Evolutionary conservation across 108 stramenopile species (phyloP), one percentile per base, ranked within the genome.

Genomic region (Chaetoceros muelleri): DNA sequence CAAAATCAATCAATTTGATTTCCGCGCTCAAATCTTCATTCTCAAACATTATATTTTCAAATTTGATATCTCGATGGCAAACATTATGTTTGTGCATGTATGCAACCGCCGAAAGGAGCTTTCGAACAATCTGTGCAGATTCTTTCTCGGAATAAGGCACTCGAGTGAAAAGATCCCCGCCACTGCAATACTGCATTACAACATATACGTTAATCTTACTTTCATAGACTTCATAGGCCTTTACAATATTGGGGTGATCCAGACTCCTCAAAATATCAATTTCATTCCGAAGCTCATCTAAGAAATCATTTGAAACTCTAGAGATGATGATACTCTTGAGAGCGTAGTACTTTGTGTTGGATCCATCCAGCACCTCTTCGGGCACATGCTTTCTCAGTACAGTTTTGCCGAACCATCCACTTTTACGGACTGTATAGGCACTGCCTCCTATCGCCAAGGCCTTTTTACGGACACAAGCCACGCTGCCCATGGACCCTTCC

Each of bases 41-140:
- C 50, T 79, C 75, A 40, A 80, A 74, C 58, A 93, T 82, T 0
- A 81, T 73, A 58, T 96, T 95, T 17, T 92, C 90, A 1, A 82
- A 82, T 78, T 98, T 95, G 61, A 96, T 74, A 65, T 96, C 95
- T n/a, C 98, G 86, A 72, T 99, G 98, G 24, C 96, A 90, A 60
- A 96, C 73, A 1, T 82, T 83, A 30, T 89, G 80, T 30, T 81
- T 73, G 57, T 99, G 98, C 50, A 98, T 79, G 72, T 97, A 97
- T 29, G 65, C 55, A 44, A 84, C 62, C 1, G 88, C 88, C 27
- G 79, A 79, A 5, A 82, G 49, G 17, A 84, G 17, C 46, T 81
- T 61, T 30, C 70, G 66, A 30, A 74, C 67, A 23, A 91, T 82
- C 19, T 62, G 47, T 28, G 81, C 84, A 1, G 82, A 73, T 40